Conservation (phyloP, 371 early-diverging fungal genomes). For the Haplosporangium sp. region DNA sequence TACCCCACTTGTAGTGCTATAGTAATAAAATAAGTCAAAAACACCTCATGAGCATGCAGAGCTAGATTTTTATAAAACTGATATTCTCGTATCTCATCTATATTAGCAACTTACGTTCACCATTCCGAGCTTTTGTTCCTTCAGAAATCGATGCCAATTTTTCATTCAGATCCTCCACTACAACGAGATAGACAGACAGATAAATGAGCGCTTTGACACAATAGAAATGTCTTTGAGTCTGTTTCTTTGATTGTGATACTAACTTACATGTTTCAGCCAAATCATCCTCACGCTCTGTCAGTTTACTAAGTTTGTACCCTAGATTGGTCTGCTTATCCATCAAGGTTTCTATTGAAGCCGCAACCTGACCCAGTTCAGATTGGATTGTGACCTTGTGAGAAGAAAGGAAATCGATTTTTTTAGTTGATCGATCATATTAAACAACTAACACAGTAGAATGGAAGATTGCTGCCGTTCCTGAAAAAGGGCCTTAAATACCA, state of each 20-base stretch:
- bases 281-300: conserved; percentile 69
- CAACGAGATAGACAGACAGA: not conserved
- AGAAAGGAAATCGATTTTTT: not conserved
- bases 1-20: conserved; percentile 34
- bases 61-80: too few species aligned
- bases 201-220: not conserved
- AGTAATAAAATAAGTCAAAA: too few species aligned
- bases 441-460: conserved; percentile 56
- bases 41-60: not conserved
- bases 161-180: conserved; percentile 63
- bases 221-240: conserved; percentile 7
- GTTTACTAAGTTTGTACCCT: conserved; percentile 65
- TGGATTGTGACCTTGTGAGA: conserved; percentile 25
- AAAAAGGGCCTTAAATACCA: conserved; percentile 2
- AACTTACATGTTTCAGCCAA: conserved; percentile 62
- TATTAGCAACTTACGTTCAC: conserved; percentile 43
- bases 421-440: not conserved
- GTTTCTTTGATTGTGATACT: not conserved
- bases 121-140: conserved; percentile 49
- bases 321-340: conserved; percentile 63
- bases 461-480: conserved; percentile 26
- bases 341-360: conserved; percentile 53
- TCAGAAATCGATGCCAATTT: conserved; percentile 60
- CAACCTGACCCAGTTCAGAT: conserved; percentile 73
- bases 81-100: not conserved